Percentiles rank a stretch among this genome's conserved stretches.
Conservation (phyloP, 805 yeast species). For the Candida verbasci region DNA sequence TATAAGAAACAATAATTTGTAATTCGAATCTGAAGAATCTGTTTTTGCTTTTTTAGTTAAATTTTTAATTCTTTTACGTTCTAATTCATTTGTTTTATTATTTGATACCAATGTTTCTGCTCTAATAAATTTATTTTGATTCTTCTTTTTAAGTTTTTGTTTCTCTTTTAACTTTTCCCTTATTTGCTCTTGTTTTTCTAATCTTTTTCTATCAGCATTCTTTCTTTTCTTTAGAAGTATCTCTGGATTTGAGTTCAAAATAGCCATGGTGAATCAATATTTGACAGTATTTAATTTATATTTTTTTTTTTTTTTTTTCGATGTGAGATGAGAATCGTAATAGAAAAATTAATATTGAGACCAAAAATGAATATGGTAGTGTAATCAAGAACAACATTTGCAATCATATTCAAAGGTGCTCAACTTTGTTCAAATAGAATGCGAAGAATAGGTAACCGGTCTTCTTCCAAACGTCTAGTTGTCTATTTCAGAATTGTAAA, state of each 20-base stretch:
- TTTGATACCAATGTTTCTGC: constrained; percentile 71
- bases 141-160: constrained; percentile 37
- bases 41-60: constrained; percentile 50
- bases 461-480: too few species aligned
- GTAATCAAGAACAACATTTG: too few species aligned
- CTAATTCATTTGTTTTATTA: constrained; percentile 61
- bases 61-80: constrained; percentile 62
- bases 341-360: constrained; percentile 1
- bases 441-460: too few species aligned
- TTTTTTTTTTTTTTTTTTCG: constrained; percentile 1
- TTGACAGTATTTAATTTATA: too few species aligned
- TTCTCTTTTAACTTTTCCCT: constrained; percentile 45
- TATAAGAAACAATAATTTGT: constrained; percentile 58
- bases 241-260: constrained; percentile 69
- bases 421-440: too few species aligned
- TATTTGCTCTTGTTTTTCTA: constrained; percentile 69
- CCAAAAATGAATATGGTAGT: neutral
- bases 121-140: constrained; percentile 60
- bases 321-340: constrained; percentile 6
- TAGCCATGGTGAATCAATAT: constrained; percentile 26
- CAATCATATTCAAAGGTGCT: too few species aligned
- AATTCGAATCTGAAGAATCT: constrained; percentile 25
- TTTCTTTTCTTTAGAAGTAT: constrained; percentile 74
- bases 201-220: constrained; percentile 66
- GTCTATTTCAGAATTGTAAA: too few species aligned